Conservation (phyloP, 805 yeast species). For the Suhomyces kilbournensis region DNA sequence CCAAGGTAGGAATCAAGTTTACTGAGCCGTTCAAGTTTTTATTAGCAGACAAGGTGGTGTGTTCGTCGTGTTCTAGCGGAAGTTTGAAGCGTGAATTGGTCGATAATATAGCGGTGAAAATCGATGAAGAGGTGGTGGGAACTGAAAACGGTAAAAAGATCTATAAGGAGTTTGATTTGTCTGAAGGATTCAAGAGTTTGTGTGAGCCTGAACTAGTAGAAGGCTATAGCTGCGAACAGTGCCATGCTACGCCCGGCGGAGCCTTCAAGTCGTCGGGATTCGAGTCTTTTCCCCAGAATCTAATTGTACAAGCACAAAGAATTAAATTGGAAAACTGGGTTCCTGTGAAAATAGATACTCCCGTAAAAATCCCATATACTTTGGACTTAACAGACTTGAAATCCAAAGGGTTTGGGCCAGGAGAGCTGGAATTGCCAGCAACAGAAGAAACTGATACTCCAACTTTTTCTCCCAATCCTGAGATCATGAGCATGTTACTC, state of each 20-base stretch:
- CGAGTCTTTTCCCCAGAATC: slow-evolving; percentile 62
- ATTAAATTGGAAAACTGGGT: slow-evolving; percentile 87
- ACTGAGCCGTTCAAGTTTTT: slow-evolving; percentile 62
- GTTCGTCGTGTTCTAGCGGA: slow-evolving; percentile 58
- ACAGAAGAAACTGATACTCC: slow-evolving; percentile 13
- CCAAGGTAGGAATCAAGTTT: slow-evolving; percentile 41
- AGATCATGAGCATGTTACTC: slow-evolving; percentile 51
- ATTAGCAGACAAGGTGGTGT: slow-evolving; percentile 59
- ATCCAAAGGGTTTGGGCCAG: slow-evolving; percentile 40
- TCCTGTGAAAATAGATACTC: slow-evolving; percentile 77
- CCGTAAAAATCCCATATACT: slow-evolving; percentile 50
- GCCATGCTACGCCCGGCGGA: slow-evolving; percentile 37
- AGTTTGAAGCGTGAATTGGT: slow-evolving; percentile 52
- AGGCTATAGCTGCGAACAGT: slow-evolving; percentile 55
- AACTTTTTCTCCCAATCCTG: slow-evolving; percentile 53
- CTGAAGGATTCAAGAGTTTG: slow-evolving; percentile 46
- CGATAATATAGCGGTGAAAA: slow-evolving; percentile 64
- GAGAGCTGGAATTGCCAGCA: slow-evolving; percentile 21
- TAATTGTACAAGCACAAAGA: slow-evolving; percentile 73
- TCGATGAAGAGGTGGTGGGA: slow-evolving; percentile 40
- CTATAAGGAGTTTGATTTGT: slow-evolving; percentile 50
- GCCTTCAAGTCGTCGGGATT: slow-evolving; percentile 46
- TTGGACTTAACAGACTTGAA: slow-evolving; percentile 40
- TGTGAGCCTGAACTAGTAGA: slow-evolving; percentile 56
- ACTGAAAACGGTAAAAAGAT: slow-evolving; percentile 41